phyloP scores from a whole-genome alignment of 1,139 yeast genomes.

The Candida freyschussii region DNA sequence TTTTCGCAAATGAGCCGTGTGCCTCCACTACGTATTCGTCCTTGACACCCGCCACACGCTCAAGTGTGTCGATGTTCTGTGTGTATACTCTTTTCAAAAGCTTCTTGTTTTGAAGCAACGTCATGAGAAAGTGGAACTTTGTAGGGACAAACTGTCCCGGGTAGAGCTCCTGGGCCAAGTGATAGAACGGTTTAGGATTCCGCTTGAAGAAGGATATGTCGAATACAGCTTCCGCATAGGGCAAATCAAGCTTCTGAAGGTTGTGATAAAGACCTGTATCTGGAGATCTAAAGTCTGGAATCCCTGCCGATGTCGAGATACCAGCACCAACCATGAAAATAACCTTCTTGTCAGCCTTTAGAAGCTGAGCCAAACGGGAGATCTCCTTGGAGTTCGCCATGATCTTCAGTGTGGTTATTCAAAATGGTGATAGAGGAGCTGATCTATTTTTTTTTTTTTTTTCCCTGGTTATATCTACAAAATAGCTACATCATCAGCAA shows the following conservation, averaged over 20 bases:
- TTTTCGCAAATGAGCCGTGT: slow-evolving; percentile 86
- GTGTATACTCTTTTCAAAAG: slow-evolving; percentile 70
- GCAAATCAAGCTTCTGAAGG: slow-evolving; percentile 65
- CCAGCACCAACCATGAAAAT: slow-evolving; percentile 78
- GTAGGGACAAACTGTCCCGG: slow-evolving; percentile 90
- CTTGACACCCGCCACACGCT: slow-evolving; percentile 73
- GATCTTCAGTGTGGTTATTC: background rate
- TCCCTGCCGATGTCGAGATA: slow-evolving; percentile 86
- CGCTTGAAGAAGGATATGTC: slow-evolving; percentile 76
- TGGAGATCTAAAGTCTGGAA: slow-evolving; percentile 93
- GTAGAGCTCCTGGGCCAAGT: slow-evolving; percentile 75
- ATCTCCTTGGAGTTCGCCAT: slow-evolving; percentile 7
- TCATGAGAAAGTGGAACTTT: slow-evolving; percentile 68
- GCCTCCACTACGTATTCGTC: slow-evolving; percentile 75
- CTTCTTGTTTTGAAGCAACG: slow-evolving; percentile 58
- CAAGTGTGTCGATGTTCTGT: slow-evolving; percentile 90
- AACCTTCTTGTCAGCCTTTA: slow-evolving; percentile 27
- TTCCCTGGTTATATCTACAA: too few species aligned
- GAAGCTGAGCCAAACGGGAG: slow-evolving; percentile 19
- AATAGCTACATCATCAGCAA: too few species aligned
- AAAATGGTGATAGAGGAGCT: too few species aligned
- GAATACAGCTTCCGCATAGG: slow-evolving; percentile 94
- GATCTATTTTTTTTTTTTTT: too few species aligned
- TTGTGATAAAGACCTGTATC: slow-evolving; percentile 87
- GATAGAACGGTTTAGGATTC: slow-evolving; percentile 78